Evolutionary conservation across 2,329 filamentous ascomycete genomes (phyloP), one percentile per base, ranked within the genome.

Genomic region (Byssoonygena ceratinophila): DNA sequence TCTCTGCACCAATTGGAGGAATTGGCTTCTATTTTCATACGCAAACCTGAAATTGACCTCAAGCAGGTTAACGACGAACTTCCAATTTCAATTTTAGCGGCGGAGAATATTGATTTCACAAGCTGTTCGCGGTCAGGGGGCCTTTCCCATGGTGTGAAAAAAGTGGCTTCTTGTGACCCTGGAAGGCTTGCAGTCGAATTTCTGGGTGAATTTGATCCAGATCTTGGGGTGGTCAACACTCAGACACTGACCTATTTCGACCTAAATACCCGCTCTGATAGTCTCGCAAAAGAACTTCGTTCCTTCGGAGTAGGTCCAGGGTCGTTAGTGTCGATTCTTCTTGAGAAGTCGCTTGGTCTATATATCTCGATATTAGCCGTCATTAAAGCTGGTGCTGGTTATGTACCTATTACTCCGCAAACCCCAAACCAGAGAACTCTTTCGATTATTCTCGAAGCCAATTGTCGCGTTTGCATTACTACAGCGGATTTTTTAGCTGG

Each of bases 341-440:
- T 94, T 78, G 79, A 90, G 20, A 94, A 92, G 63, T 90, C 83
- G 0, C 65, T 81, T 1, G 66, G 81, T 23, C 69, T 94, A 0
- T 94, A 94, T 61, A 74, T 82, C 25, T 76, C 81, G 0, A 86
- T 94, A 23, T 72, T 95, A 27, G 88, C 81, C 1, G 77, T 83
- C 20, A 66, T 87, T 29, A 94, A 94, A 61, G 72, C 80, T 4
- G 87, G 87, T 7, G 83, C 82, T 60, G 87, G 82, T 6, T 92
- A 94, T 61, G 69, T 94, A n/a, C 87, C 88, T 0, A 73, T 94
- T 3, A 75, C 87, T 0, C 84, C 86, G 0, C 80, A 77, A n/a
- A 85, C 83, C 0, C 87, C 88, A 0, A 20, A 62, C 0, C 75
- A 80, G 8, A 75, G 86, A 47, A 71, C 85, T 0, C 64, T 71